These are phyloP conservation scores for Trichosporon ovoides DNA, from an alignment of 1,284 basidiomycete genomes.

Conservation along the genomic window DNA sequence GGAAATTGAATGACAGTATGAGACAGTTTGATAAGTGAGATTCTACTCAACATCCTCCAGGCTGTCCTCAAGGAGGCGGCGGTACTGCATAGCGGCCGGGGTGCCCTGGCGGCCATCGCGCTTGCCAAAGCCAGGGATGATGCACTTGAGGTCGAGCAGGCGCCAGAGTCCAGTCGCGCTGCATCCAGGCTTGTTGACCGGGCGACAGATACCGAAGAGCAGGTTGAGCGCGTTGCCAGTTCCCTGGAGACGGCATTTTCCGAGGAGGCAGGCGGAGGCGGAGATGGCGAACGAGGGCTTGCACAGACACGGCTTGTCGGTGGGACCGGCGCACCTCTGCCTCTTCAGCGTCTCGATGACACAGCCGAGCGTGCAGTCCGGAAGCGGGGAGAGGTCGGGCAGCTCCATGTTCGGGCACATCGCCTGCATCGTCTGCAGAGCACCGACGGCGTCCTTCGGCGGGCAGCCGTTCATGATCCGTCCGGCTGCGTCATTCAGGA, in stretches of 20 bases:
- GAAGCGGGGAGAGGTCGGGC: conserved; percentile 1
- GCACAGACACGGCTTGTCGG: conserved; percentile 13
- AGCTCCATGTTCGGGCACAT: conserved; percentile 11
- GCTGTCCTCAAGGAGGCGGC: neutral
- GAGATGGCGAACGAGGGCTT: neutral
- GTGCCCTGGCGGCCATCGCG: neutral
- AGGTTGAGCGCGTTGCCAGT: neutral
- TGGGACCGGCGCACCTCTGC: neutral
- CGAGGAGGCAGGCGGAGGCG: conserved; percentile 1
- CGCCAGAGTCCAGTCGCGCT: conserved; percentile 6
- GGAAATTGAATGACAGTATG: no score
- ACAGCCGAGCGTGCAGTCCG: conserved; percentile 4
- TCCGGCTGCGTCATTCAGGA: neutral
- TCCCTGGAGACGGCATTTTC: conserved; percentile 4
- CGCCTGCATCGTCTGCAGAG: neutral
- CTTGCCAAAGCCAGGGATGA: neutral
- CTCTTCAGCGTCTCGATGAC: conserved; percentile 2
- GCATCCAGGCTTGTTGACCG: neutral
- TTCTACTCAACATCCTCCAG: no score
- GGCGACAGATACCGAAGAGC: conserved; percentile 8
- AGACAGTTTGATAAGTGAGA: no score
- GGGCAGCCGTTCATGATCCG: conserved; percentile 3
- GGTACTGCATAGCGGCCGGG: neutral
- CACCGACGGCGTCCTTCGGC: neutral
- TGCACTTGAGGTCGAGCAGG: conserved; percentile 6